Evolutionary conservation across 352 stramenopile species (phyloP).

Genomic region (Plasmopara halstedii): DNA sequence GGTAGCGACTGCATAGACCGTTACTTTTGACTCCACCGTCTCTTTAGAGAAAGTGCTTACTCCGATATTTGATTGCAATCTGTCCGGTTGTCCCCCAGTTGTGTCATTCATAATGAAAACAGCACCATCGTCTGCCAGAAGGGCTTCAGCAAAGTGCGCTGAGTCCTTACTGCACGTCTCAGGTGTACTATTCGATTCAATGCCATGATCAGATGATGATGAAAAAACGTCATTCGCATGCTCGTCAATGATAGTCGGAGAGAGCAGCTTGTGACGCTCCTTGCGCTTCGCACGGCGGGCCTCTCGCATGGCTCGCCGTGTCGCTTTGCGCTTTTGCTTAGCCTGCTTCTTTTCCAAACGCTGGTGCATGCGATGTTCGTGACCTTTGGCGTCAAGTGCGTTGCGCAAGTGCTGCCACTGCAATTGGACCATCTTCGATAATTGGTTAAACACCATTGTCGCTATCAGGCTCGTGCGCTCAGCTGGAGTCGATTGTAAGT

Average conservation of each 20-base stretch:
- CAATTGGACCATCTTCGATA: slow-evolving; percentile 25
- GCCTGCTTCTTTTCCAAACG: slow-evolving; percentile 25
- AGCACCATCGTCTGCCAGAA: slow-evolving; percentile 10
- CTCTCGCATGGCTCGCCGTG: slow-evolving; percentile 19
- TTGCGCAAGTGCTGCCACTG: slow-evolving; percentile 27
- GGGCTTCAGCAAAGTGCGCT: slow-evolving; percentile 12
- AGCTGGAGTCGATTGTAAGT: too few relatives aligned
- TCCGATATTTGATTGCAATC: slow-evolving; percentile 11
- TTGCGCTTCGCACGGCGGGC: slow-evolving; percentile 20
- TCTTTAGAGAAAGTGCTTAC: slow-evolving; percentile 3
- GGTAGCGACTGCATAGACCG: neutral
- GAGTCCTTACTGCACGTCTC: slow-evolving; percentile 3
- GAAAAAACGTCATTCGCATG: slow-evolving; percentile 7
- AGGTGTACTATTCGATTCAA: neutral
- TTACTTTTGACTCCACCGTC: neutral
- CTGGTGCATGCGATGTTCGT: slow-evolving; percentile 18
- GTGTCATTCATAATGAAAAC: slow-evolving; percentile 16
- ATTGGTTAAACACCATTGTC: slow-evolving; percentile 32
- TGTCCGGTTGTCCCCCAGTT: slow-evolving; percentile 4
- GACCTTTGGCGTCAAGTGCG: slow-evolving; percentile 13
- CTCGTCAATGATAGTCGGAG: slow-evolving; percentile 14
- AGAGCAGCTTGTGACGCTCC: slow-evolving; percentile 11
- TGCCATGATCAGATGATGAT: neutral
- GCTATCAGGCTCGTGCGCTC: slow-evolving; percentile 1
- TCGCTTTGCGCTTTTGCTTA: slow-evolving; percentile 27